Conservation (phyloP, 805 yeast species). For the Saitoella complicata region DNA sequence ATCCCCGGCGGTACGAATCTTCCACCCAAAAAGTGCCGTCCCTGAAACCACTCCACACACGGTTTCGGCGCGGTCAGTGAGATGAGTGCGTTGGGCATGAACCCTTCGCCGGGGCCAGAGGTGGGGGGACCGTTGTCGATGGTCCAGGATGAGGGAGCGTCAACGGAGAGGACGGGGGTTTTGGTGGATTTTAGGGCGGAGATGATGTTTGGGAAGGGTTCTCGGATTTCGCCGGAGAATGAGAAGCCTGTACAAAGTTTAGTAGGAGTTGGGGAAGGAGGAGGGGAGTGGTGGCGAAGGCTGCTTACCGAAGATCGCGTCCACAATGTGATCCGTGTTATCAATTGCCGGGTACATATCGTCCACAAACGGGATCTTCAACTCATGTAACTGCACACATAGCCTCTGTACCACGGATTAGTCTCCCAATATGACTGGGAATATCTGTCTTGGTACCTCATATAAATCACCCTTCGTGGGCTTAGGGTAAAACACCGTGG, state of each 20-base stretch:
- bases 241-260: slow-evolving; percentile 39
- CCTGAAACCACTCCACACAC: slow-evolving; percentile 41
- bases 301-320: slow-evolving; percentile 50
- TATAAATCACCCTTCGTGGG: slow-evolving; percentile 32
- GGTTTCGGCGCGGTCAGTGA: slow-evolving; percentile 92
- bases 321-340: slow-evolving; percentile 41
- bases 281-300: too few species aligned
- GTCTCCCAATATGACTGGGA: slow-evolving; percentile 9
- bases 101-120: slow-evolving; percentile 23
- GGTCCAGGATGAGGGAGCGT: slow-evolving; percentile 95
- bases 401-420: slow-evolving; percentile 36
- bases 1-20: slow-evolving; percentile 54
- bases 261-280: too few species aligned
- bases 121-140: slow-evolving; percentile 67
- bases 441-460: slow-evolving; percentile 1
- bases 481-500: slow-evolving; percentile 69
- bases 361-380: slow-evolving; percentile 43
- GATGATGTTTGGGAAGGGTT: slow-evolving; percentile 46
- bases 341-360: slow-evolving; percentile 24
- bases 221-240: slow-evolving; percentile 72
- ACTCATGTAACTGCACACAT: slow-evolving; percentile 46
- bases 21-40: slow-evolving; percentile 74
- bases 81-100: slow-evolving; percentile 53
- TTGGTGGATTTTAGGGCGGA: slow-evolving; percentile 24
- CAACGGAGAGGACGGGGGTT: slow-evolving; percentile 62